These are phyloP conservation scores for Nasturtium officinale DNA, from an alignment of 345 rosid species.

Conservation along the genomic window DNA sequence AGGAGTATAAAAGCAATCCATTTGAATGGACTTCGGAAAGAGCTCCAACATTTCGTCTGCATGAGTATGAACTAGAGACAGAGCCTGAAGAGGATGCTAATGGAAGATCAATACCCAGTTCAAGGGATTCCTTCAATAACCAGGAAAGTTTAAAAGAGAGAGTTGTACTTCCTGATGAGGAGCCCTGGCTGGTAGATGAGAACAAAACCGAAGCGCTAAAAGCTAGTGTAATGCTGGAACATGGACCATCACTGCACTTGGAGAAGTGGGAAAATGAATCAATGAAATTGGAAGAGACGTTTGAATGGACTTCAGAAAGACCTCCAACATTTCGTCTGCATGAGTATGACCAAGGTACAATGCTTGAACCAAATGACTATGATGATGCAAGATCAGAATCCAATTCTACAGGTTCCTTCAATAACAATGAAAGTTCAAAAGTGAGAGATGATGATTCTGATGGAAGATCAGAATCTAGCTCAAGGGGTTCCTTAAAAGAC, in stretches of 20 bases:
- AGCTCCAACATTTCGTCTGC: conserved; percentile 31
- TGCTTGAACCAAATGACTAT: conserved; percentile 7
- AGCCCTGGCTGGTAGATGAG: conserved; percentile 21
- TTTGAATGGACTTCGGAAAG: conserved; percentile 31
- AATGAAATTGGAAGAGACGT: not conserved
- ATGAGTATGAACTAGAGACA: conserved; percentile 27
- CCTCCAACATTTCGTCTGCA: conserved; percentile 24
- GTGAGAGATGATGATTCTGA: conserved; percentile 2
- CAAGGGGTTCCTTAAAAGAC: not conserved
- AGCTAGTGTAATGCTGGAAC: conserved; percentile 2
- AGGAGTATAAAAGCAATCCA: conserved; percentile 26
- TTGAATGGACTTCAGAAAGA: conserved; percentile 28
- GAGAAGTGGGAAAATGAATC: not conserved
- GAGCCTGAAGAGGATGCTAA: conserved; percentile 18
- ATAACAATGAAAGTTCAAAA: not conserved
- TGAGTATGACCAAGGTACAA: conserved; percentile 13
- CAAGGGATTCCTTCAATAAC: conserved; percentile 5
- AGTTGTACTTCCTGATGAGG: conserved; percentile 21
- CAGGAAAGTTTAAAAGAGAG: conserved; percentile 12
- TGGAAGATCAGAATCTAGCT: conserved; percentile 28
- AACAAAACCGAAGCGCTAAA: conserved; percentile 1
- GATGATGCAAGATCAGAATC: conserved; percentile 21
- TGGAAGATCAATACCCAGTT: conserved; percentile 14
- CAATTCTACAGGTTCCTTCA: conserved; percentile 22
- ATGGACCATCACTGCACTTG: conserved; percentile 6